Percentiles rank a stretch among this genome's conserved stretches.
phyloP scores from a whole-genome alignment of 2,329 filamentous ascomycete genomes.

The Trichoderma hamatum region DNA sequence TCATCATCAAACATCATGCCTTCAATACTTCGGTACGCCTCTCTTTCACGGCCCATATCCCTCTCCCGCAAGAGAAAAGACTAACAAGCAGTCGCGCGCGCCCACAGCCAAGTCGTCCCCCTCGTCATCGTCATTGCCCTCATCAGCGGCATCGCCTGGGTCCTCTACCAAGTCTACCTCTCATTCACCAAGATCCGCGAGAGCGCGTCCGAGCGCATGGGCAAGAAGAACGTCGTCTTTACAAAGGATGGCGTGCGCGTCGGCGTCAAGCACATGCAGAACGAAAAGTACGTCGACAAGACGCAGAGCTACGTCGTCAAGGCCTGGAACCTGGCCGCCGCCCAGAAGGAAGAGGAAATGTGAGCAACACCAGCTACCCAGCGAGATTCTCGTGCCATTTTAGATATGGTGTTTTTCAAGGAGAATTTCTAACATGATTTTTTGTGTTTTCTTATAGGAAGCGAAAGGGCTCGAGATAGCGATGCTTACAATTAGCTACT shows the following conservation, averaged over 20 bases:
- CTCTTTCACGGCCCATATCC: background rate
- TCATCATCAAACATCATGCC: conserved; percentile 4
- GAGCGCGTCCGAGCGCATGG: conserved; percentile 69
- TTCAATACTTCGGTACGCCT: conserved; percentile 9
- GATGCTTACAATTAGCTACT: background rate
- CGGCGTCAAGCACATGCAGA: conserved; percentile 67
- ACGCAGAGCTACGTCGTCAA: conserved; percentile 71
- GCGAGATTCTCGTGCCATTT: background rate
- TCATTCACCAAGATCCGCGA: conserved; percentile 67
- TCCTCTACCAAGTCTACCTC: conserved; percentile 74
- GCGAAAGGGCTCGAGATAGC: conserved; percentile 8
- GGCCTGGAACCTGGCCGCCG: conserved; percentile 62
- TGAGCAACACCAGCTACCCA: conserved; percentile 11
- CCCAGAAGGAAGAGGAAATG: conserved; percentile 32
- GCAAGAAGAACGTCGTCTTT: conserved; percentile 74
- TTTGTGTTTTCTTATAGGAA: background rate
- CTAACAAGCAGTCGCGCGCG: background rate
- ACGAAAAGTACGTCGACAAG: conserved; percentile 72
- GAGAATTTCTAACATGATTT: background rate
- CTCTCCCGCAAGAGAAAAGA: background rate
- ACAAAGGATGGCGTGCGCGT: conserved; percentile 75
- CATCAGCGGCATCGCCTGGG: conserved; percentile 61
- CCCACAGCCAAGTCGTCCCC: conserved; percentile 63
- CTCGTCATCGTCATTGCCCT: conserved; percentile 69
- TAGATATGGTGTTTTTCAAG: background rate